Evolutionary conservation across 2,329 filamentous ascomycete genomes (phyloP).

Genomic region (Sphaerulina populicola): DNA sequence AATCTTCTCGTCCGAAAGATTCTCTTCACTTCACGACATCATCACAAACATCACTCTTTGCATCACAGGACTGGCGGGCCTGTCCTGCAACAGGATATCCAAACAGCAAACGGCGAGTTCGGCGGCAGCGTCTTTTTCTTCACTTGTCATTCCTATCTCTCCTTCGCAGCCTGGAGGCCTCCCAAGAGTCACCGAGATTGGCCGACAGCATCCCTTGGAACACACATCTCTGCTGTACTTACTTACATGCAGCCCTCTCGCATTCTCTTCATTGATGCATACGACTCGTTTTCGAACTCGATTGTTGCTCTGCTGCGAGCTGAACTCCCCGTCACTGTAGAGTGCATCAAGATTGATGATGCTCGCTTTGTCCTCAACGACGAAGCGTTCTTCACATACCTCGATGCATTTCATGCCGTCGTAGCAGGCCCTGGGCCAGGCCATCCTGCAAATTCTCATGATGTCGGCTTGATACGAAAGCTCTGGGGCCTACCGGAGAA

Average conservation of each 20-base stretch:
- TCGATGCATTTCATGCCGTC: slow-evolving; percentile 65
- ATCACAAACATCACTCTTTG: background rate
- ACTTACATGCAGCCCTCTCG: slow-evolving; percentile 26
- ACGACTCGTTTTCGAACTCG: slow-evolving; percentile 95
- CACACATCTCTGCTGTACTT: background rate
- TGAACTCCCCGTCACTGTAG: slow-evolving; percentile 51
- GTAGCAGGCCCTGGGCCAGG: slow-evolving; percentile 89
- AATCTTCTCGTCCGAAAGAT: background rate
- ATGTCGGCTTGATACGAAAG: slow-evolving; percentile 72
- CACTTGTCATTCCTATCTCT: background rate
- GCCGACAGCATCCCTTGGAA: slow-evolving; percentile 8
- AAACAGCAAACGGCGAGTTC: background rate
- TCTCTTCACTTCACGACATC: background rate
- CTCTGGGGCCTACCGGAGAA: slow-evolving; percentile 61
- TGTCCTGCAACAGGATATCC: background rate
- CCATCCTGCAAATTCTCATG: slow-evolving; percentile 59
- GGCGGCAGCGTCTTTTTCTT: slow-evolving; percentile 1
- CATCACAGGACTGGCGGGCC: background rate
- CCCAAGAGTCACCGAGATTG: slow-evolving; percentile 3
- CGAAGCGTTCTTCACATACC: slow-evolving; percentile 38
- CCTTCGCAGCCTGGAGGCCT: background rate
- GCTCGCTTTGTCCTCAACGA: slow-evolving; percentile 31
- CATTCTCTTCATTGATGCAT: slow-evolving; percentile 84
- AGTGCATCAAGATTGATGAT: slow-evolving; percentile 59
- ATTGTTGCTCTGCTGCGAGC: slow-evolving; percentile 74